Conservation (phyloP, 352 stramenopile species). For the Globisporangium nagaii region DNA sequence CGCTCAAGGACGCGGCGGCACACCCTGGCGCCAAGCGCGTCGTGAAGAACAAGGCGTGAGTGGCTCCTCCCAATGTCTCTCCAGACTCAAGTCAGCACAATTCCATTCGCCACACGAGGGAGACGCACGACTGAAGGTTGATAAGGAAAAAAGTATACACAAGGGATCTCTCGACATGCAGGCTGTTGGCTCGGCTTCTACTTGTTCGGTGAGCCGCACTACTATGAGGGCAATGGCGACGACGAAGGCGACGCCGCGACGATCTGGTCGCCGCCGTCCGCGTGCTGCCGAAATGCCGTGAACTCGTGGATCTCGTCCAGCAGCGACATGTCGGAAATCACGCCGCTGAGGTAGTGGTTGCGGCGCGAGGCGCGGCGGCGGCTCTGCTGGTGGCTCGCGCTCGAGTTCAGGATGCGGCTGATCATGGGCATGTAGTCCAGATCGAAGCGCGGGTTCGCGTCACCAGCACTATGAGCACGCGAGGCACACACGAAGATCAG, state of each 20-base stretch:
- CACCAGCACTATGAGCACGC: constrained; percentile 19
- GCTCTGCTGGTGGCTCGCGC: constrained; percentile 43
- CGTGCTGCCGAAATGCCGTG: constrained; percentile 26
- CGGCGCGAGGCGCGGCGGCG: constrained; percentile 58
- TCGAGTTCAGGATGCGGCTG: constrained; percentile 38
- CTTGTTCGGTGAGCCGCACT: neutral
- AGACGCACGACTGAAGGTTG: neutral
- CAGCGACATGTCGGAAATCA: constrained; percentile 64
- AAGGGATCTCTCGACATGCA: neutral
- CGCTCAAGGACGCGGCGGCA: constrained; percentile 12
- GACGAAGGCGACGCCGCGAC: constrained; percentile 40
- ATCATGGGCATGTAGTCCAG: constrained; percentile 76
- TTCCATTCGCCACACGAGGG: neutral
- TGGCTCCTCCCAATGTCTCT: no score
- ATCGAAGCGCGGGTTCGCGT: constrained; percentile 32
- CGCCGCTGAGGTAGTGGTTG: constrained; percentile 71
- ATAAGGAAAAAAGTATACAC: neutral
- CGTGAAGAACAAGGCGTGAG: constrained; percentile 55
- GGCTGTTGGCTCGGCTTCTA: neutral
- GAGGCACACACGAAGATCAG: neutral
- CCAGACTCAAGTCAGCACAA: no score
- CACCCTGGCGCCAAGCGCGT: constrained; percentile 23
- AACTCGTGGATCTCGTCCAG: constrained; percentile 56
- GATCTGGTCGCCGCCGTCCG: constrained; percentile 38
- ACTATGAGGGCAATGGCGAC: constrained; percentile 15